These are phyloP conservation scores for Cucumis cinereus DNA, from an alignment of 306 rosid genomes.

Conservation along the genomic window DNA sequence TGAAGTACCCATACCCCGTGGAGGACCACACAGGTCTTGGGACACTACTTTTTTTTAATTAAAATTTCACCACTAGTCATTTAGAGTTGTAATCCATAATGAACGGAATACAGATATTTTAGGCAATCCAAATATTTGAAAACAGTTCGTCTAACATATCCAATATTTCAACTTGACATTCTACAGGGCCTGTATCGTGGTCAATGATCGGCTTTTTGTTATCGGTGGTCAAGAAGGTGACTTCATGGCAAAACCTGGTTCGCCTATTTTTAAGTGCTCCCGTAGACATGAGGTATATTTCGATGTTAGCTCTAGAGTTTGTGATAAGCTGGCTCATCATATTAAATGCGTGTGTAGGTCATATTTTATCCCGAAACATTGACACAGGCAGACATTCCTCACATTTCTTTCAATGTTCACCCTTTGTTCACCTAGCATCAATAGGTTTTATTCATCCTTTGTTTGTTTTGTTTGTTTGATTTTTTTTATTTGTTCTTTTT, in stretches of 20 bases:
- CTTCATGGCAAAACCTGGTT: conserved; percentile 90
- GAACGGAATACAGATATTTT: background rate
- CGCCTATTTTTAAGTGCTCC: conserved; percentile 90
- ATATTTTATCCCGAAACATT: background rate
- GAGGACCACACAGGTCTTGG: conserved; percentile 88
- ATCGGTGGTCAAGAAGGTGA: conserved; percentile 98
- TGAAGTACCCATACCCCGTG: conserved; percentile 82
- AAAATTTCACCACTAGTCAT: background rate
- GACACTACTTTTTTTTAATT: background rate
- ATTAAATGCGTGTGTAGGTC: background rate
- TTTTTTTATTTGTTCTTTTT: too few species aligned
- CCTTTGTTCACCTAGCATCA: background rate
- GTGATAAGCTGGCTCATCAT: background rate
- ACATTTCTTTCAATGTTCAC: background rate
- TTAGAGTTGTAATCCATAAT: background rate
- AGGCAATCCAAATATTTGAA: background rate
- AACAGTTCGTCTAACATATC: background rate
- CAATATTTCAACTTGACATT: conserved; percentile 9
- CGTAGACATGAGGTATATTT: conserved; percentile 69
- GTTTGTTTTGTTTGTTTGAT: too few species aligned
- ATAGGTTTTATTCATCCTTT: background rate
- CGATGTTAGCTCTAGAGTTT: background rate
- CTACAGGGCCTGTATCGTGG: conserved; percentile 59
- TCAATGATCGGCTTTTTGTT: conserved; percentile 46
- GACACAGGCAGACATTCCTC: background rate